phyloP scores from a whole-genome alignment of 179 eudicot species.

The Sideroxylon spinosum region DNA sequence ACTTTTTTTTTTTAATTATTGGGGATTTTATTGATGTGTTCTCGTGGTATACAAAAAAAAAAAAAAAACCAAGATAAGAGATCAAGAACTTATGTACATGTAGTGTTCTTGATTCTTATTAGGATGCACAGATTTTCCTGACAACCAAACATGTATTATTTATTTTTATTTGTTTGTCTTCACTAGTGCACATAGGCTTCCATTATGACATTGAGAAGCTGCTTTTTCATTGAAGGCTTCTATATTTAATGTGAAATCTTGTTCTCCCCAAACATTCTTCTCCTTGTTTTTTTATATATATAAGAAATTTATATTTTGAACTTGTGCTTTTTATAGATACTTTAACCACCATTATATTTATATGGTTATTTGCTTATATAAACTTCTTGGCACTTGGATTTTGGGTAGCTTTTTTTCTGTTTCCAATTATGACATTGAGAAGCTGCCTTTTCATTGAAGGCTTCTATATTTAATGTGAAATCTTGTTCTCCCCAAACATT shows the following conservation, averaged over 20 bases:
- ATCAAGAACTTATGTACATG: slow-evolving; percentile 54
- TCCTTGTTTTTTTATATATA: not conserved
- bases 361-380: not conserved
- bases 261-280: slow-evolving; percentile 6
- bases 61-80: slow-evolving; percentile 26
- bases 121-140: slow-evolving; percentile 22
- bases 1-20: not conserved
- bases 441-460: slow-evolving; percentile 29
- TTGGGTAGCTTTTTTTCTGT: too few species aligned
- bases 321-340: too few species aligned
- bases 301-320: not conserved
- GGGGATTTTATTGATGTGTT: slow-evolving; percentile 19
- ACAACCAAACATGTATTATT: slow-evolving; percentile 16
- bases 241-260: slow-evolving; percentile 9
- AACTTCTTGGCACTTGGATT: too few species aligned
- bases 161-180: slow-evolving; percentile 16
- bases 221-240: slow-evolving; percentile 24
- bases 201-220: slow-evolving; percentile 33
- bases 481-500: slow-evolving; percentile 11
- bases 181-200: slow-evolving; percentile 27
- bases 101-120: slow-evolving; percentile 20
- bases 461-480: slow-evolving; percentile 17
- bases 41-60: slow-evolving; percentile 18
- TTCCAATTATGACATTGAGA: slow-evolving; percentile 22
- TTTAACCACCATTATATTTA: not conserved